Conservation (phyloP, 2,329 filamentous ascomycete genomes). For the Colletotrichum tanaceti region DNA sequence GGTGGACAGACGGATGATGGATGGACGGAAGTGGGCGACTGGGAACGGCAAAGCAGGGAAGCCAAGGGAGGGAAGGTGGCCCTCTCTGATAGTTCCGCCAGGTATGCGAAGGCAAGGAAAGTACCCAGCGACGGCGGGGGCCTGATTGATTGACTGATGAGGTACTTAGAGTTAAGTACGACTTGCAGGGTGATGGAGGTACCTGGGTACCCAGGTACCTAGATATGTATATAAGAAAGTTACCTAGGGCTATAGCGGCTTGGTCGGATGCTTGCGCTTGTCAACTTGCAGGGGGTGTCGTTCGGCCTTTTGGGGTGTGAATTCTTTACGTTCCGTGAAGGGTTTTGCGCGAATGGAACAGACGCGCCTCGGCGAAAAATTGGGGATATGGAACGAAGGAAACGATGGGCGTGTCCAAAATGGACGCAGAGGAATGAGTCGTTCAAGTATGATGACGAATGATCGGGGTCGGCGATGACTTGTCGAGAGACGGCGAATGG, state of each 20-base stretch:
- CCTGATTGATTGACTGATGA: not conserved
- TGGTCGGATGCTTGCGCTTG: conserved; percentile 37
- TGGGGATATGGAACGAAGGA: not conserved
- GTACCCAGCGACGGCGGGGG: conserved; percentile 1
- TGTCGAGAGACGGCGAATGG: not conserved
- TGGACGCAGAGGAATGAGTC: conserved; percentile 1
- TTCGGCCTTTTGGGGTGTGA: conserved; percentile 12
- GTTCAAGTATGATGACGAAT: conserved; percentile 20
- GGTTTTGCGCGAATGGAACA: conserved; percentile 31
- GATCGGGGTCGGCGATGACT: not conserved
- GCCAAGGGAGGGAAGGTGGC: conserved; percentile 11
- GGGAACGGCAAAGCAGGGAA: conserved; percentile 33
- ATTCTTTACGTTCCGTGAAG: conserved; percentile 17
- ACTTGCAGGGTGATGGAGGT: too few species aligned
- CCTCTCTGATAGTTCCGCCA: conserved; percentile 18
- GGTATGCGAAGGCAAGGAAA: conserved; percentile 15
- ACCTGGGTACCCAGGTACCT: not conserved
- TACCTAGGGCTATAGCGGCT: conserved; percentile 8
- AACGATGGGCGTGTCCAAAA: conserved; percentile 8
- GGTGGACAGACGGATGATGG: conserved; percentile 31
- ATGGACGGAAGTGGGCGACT: conserved; percentile 40
- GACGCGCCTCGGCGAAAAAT: conserved; percentile 14
- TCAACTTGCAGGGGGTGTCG: conserved; percentile 26
- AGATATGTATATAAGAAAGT: not conserved
- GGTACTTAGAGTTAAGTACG: not conserved